Base-by-base conservation (phyloP, 2,329 filamentous ascomycete species). In the Coniochaeta sp. region DNA sequence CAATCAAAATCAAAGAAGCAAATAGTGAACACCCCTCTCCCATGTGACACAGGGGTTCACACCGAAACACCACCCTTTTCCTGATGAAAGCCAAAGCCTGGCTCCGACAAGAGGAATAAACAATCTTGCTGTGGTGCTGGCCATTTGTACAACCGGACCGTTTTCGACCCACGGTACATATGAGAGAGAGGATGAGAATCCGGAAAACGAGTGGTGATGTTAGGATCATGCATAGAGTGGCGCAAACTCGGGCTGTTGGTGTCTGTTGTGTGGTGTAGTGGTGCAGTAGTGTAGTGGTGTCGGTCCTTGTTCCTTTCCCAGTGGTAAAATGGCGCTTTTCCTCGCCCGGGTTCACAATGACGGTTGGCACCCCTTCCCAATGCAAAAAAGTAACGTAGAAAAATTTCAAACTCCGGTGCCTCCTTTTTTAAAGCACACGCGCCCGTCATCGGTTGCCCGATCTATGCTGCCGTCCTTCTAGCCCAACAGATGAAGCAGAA, bases 381-480 rank as follows among this genome's bases (percentile, higher is more conserved):
- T 47, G 45, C 26, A 47, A 46, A 46, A 13, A 3, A 27, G n/a
- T n/a, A n/a, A n/a, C n/a, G n/a, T n/a, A n/a, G n/a, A n/a, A n/a
- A 31, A 30, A 30, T 31, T 18, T 47, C 45, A 47, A 47, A 47
- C 45, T 47, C 45, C 45, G 30, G 45, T 28, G n/a, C 27, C 30
- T 30, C 27, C 30, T 32, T 32, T 31, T 31, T 30, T 31, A 26
- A 28, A 47, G 18, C 26, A n/a, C n/a, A n/a, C n/a, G n/a, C 26
- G 10, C 30, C 26, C 45, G 22, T 42, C 45, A 26, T 47, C 45
- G 45, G 45, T 47, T 22, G 45, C 45, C 45, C 45, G 45, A 47
- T 18, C 45, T 47, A 47, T 47, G 45, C 45, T 28, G 26, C n/a
- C 14, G n/a, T 31, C 26, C 13, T 31, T 31, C 27, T 30, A 31